Percentiles rank a stretch among this genome's conserved stretches.
Conservation (phyloP, 2,329 filamentous ascomycete species). For the Pseudogymnoascus sp. region DNA sequence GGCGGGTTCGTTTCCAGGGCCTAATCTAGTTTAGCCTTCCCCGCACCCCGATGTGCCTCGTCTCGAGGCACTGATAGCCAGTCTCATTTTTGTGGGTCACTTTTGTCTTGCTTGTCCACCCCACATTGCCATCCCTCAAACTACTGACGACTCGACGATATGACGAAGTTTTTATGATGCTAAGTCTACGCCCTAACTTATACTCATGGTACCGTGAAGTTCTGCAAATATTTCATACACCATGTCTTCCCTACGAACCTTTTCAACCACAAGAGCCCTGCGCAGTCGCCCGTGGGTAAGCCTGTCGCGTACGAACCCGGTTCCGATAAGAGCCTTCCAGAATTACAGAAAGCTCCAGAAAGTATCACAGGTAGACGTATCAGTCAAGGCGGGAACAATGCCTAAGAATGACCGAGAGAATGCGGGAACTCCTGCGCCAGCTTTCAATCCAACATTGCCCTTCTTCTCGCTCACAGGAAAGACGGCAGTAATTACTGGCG, state of each 20-base stretch:
- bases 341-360: background rate
- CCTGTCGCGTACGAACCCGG: background rate
- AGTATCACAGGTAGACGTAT: background rate
- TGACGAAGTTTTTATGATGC: background rate
- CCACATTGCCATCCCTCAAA: background rate
- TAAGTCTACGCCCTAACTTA: background rate
- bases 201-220: background rate
- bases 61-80: background rate
- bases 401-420: constrained; percentile 19
- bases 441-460: constrained; percentile 72
- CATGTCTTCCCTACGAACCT: background rate
- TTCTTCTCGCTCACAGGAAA: constrained; percentile 80
- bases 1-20: background rate
- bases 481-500: constrained; percentile 80
- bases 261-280: background rate
- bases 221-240: background rate
- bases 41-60: background rate
- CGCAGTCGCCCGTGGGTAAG: background rate
- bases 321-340: background rate
- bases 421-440: background rate
- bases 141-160: background rate
- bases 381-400: constrained; percentile 14
- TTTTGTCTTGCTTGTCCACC: background rate
- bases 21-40: background rate
- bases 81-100: background rate